A percentile compares a stretch with the other conserved stretches of the same genome.
Conservation (phyloP, 192 early-diverging fungal genomes). For the Geosiphon pyriformis region DNA sequence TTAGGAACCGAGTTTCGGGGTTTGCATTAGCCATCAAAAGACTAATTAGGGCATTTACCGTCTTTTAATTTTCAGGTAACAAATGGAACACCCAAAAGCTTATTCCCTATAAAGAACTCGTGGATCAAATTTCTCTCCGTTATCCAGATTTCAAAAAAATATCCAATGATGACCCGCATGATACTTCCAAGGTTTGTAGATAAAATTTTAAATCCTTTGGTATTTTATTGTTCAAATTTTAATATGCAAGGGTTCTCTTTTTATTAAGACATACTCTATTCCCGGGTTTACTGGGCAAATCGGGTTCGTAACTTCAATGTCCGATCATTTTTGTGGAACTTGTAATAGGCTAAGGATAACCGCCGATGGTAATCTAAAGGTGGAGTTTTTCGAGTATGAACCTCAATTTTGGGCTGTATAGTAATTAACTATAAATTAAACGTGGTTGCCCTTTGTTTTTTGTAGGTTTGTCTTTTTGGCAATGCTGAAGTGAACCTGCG, state of each 20-base stretch:
- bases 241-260: too few species aligned
- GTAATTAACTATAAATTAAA: too few species aligned
- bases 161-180: conserved; percentile 70
- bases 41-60: too few species aligned
- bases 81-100: conserved; percentile 80
- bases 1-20: background rate
- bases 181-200: conserved; percentile 71
- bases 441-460: too few species aligned
- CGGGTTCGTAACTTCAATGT: conserved; percentile 98
- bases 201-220: background rate
- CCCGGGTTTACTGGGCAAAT: conserved; percentile 80
- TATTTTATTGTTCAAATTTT: too few species aligned
- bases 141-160: conserved; percentile 63
- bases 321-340: conserved; percentile 91
- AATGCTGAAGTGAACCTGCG: conserved; percentile 83
- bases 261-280: conserved; percentile 57
- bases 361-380: conserved; percentile 93
- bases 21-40: background rate
- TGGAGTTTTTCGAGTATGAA: conserved; percentile 25
- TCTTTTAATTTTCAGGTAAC: conserved; percentile 53
- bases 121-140: conserved; percentile 45
- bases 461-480: conserved; percentile 81
- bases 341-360: conserved; percentile 91
- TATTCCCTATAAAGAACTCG: conserved; percentile 76
- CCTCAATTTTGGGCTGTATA: too few species aligned